Evolutionary conservation across 2,329 filamentous ascomycete species (phyloP).

Genomic region (Capronia americana): DNA sequence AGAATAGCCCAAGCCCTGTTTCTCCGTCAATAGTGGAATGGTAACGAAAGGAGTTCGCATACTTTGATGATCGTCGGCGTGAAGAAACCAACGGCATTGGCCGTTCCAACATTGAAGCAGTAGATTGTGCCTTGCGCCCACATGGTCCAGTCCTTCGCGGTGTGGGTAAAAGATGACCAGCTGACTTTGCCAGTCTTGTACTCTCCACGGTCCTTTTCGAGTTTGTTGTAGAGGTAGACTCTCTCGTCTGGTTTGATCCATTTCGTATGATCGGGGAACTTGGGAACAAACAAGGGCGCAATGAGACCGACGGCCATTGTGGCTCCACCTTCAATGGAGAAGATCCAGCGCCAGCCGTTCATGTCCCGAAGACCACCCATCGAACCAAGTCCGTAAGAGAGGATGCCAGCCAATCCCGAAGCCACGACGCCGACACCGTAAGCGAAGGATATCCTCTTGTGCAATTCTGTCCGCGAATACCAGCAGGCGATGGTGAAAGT

Average conservation of each 20-base stretch:
- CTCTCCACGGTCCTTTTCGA: conserved; percentile 22
- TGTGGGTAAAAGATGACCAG: conserved; percentile 10
- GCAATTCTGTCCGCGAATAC: conserved; percentile 47
- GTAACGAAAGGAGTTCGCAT: not conserved
- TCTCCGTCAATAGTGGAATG: not conserved
- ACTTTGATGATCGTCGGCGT: conserved; percentile 24
- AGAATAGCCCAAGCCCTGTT: conserved; percentile 24
- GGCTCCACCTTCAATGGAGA: conserved; percentile 24
- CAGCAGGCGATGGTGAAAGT: conserved; percentile 36
- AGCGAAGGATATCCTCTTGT: conserved; percentile 44
- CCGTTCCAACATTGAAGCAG: conserved; percentile 20
- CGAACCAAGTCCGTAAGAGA: conserved; percentile 64
- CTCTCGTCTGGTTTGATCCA: conserved; percentile 24
- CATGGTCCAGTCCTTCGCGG: conserved; percentile 20
- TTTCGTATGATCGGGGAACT: conserved; percentile 26
- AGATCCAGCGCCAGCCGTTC: conserved; percentile 27
- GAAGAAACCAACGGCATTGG: conserved; percentile 23
- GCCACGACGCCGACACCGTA: conserved; percentile 44
- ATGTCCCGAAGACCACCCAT: conserved; percentile 39
- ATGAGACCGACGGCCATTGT: conserved; percentile 19
- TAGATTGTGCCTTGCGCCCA: conserved; percentile 23
- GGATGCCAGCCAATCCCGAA: conserved; percentile 63
- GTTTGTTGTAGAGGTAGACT: conserved; percentile 20
- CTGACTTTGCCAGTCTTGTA: conserved; percentile 19
- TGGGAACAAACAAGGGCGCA: conserved; percentile 17